A percentile compares a stretch with the other conserved stretches of the same genome.
These are phyloP conservation scores for Yamadazyma nakazawae DNA, from an alignment of 805 yeast species.

Conservation along the genomic window DNA sequence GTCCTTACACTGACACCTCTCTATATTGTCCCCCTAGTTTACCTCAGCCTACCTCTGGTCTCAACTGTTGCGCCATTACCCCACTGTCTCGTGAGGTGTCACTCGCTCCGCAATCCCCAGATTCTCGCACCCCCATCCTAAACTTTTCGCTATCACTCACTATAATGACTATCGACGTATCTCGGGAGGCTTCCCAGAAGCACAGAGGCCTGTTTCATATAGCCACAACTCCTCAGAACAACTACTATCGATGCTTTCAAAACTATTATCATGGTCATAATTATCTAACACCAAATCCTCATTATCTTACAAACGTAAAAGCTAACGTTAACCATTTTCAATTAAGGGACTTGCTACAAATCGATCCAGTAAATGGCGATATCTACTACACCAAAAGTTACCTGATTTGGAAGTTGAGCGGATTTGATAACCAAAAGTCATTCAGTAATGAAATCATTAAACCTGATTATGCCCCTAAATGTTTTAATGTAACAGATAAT, in stretches of 20 bases:
- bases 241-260: conserved; percentile 32
- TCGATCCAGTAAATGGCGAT: conserved; percentile 36
- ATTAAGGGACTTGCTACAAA: conserved; percentile 67
- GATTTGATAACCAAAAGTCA: conserved; percentile 13
- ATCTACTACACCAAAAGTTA: conserved; percentile 60
- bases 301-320: conserved; percentile 29
- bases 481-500: conserved; percentile 54
- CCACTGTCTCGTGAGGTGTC: background rate
- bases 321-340: conserved; percentile 66
- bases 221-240: conserved; percentile 7
- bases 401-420: conserved; percentile 40
- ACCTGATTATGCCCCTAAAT: conserved; percentile 66
- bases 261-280: conserved; percentile 41
- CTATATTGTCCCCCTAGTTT: too few species aligned
- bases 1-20: background rate
- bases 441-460: conserved; percentile 33
- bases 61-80: background rate
- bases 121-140: background rate
- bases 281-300: conserved; percentile 35
- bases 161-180: conserved; percentile 14
- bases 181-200: conserved; percentile 1
- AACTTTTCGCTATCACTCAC: background rate
- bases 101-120: background rate
- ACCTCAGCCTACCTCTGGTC: background rate
- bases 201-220: conserved; percentile 4